Conservation (phyloP, 805 yeast species). For the Isabelozyma pseudorhagii region DNA sequence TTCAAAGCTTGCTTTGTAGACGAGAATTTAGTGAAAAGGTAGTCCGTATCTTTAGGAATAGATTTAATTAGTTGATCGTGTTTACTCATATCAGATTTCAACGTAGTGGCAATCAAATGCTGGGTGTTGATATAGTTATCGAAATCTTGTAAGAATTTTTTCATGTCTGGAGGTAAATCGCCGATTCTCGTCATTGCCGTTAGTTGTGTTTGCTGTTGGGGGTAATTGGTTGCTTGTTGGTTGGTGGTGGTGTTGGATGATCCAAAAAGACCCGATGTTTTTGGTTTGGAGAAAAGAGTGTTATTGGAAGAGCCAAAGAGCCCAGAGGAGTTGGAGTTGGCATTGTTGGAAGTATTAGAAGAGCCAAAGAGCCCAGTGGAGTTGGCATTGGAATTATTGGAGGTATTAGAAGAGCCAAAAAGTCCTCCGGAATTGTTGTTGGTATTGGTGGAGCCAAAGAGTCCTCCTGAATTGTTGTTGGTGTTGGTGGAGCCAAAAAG, state of each 20-base stretch:
- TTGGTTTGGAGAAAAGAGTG: conserved; percentile 12
- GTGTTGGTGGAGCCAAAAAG: conserved; percentile 12
- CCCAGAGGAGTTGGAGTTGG: conserved; percentile 14
- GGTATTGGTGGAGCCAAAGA: neutral
- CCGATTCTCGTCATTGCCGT: conserved; percentile 75
- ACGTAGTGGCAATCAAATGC: conserved; percentile 65
- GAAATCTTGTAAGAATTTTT: conserved; percentile 64
- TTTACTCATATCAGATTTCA: conserved; percentile 57
- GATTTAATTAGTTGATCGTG: conserved; percentile 65
- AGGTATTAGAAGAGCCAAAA: conserved; percentile 14
- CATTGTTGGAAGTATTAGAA: neutral
- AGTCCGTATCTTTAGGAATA: conserved; percentile 70
- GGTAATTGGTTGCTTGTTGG: conserved; percentile 28
- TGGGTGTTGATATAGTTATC: conserved; percentile 73
- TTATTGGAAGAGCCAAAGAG: conserved; percentile 11
- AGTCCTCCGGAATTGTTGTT: conserved; percentile 8
- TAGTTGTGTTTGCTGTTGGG: conserved; percentile 45
- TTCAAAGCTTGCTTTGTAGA: conserved; percentile 64
- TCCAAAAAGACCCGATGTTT: conserved; percentile 22
- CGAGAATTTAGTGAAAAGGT: conserved; percentile 56
- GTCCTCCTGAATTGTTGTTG: neutral
- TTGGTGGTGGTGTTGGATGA: conserved; percentile 6
- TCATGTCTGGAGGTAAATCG: conserved; percentile 69
- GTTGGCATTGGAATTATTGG: conserved; percentile 7
- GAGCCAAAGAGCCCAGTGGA: conserved; percentile 21